phyloP scores from a whole-genome alignment of 2,329 filamentous ascomycete genomes.

The Apiospora arundinis region DNA sequence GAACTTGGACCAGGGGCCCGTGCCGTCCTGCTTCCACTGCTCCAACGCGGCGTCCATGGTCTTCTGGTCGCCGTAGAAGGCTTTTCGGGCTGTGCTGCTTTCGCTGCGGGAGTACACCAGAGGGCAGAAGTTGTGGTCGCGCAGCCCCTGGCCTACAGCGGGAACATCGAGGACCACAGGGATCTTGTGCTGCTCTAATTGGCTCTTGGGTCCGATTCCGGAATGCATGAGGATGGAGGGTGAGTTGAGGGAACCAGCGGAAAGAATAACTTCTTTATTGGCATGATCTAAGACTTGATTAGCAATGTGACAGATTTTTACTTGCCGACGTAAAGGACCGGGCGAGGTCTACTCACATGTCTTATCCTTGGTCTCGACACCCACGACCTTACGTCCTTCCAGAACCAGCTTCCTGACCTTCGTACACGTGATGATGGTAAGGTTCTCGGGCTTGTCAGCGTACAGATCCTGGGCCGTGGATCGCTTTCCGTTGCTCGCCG shows the following conservation, averaged over 20 bases:
- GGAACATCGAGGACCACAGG: slow-evolving; percentile 43
- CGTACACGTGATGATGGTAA: slow-evolving; percentile 57
- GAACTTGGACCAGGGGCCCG: slow-evolving; percentile 47
- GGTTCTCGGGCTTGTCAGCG: slow-evolving; percentile 50
- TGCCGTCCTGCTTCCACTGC: slow-evolving; percentile 53
- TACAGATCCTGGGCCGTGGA: slow-evolving; percentile 60
- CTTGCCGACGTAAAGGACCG: slow-evolving; percentile 26
- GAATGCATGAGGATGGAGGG: slow-evolving; percentile 54
- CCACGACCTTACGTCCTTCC: slow-evolving; percentile 50
- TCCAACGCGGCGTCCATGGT: slow-evolving; percentile 51
- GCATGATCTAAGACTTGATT: slow-evolving; percentile 34
- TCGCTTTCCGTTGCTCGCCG: slow-evolving; percentile 53
- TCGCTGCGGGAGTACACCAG: slow-evolving; percentile 48
- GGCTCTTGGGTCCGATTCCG: slow-evolving; percentile 46
- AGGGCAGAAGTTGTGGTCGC: slow-evolving; percentile 48
- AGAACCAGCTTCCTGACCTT: slow-evolving; percentile 55
- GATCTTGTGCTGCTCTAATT: slow-evolving; percentile 43
- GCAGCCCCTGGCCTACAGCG: slow-evolving; percentile 47
- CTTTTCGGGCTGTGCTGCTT: slow-evolving; percentile 48
- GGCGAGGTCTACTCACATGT: slow-evolving; percentile 42
- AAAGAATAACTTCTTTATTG: slow-evolving; percentile 51
- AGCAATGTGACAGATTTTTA: slow-evolving; percentile 37
- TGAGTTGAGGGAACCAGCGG: slow-evolving; percentile 48
- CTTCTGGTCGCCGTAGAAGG: slow-evolving; percentile 51
- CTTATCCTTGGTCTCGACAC: slow-evolving; percentile 49